Evolutionary conservation across 352 stramenopile species (phyloP).

Genomic region (Phytopythium oedochilum): DNA sequence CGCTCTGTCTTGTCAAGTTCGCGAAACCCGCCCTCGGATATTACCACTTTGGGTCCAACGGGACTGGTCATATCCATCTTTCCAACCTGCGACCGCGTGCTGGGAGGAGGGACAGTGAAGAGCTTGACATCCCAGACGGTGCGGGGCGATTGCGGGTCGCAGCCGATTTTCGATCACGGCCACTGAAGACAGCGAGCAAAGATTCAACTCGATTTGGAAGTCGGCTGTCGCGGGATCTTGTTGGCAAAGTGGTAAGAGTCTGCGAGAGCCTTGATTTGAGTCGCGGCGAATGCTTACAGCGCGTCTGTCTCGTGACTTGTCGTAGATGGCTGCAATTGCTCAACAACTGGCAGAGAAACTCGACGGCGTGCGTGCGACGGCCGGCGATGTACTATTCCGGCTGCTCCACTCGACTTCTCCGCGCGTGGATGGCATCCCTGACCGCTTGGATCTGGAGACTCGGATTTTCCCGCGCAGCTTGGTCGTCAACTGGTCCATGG

Average conservation of each 20-base stretch:
- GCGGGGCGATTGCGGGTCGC: slow-evolving; percentile 13
- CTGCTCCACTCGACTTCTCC: slow-evolving; percentile 72
- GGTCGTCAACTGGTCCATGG: slow-evolving; percentile 75
- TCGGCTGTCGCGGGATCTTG: slow-evolving; percentile 34
- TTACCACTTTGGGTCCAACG: slow-evolving; percentile 69
- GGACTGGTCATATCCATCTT: slow-evolving; percentile 43
- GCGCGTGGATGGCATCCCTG: slow-evolving; percentile 68
- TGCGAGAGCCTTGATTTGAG: background rate
- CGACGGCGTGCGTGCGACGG: slow-evolving; percentile 87
- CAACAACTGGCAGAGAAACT: slow-evolving; percentile 98
- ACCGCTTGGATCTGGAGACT: slow-evolving; percentile 67
- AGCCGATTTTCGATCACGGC: background rate
- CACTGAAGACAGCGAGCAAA: background rate
- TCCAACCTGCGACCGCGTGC: slow-evolving; percentile 17
- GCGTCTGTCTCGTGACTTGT: slow-evolving; percentile 10
- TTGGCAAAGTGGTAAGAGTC: slow-evolving; percentile 30
- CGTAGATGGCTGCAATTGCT: slow-evolving; percentile 76
- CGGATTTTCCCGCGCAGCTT: slow-evolving; percentile 51
- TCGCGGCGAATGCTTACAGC: background rate
- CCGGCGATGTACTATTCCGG: slow-evolving; percentile 85
- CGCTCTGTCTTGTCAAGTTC: slow-evolving; percentile 62
- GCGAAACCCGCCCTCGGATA: slow-evolving; percentile 50
- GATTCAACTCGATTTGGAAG: slow-evolving; percentile 23
- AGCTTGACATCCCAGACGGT: slow-evolving; percentile 20
- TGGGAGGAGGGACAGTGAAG: background rate